Evolutionary conservation across 2,329 filamentous ascomycete genomes (phyloP), one percentile per base, ranked within the genome.

Genomic region (Neonectria coccinea): DNA sequence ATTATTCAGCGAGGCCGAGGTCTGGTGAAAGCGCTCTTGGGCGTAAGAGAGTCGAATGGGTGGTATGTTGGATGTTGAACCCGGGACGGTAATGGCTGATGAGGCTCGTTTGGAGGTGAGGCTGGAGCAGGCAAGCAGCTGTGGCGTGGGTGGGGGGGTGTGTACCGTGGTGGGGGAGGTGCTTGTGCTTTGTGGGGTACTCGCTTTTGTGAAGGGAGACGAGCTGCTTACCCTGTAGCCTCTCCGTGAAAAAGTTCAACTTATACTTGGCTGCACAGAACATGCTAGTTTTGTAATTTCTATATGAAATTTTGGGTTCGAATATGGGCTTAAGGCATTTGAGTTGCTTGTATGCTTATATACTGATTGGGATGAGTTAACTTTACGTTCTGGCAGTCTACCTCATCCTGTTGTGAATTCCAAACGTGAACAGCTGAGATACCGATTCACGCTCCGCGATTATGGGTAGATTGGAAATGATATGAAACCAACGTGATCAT

Each of bases 71-170:
- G 27, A 52, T 45, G 25, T 36, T 6, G 27, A n/a, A 48, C 55
- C 25, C 10, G 14, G 14, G 53, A 62, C 48, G 60, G 20, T 41
- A 59, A 55, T 68, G 56, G 60, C n/a, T 45, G 61, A 54, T 67
- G 58, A 62, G 60, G 60, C 66, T 67, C 41, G 58, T 27, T 65
- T 70, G 51, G 55, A 67, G 41, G 50, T 73, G 67, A 74, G 72
- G 70, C 69, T 74, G 66, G 69, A 67, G 63, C 64, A 70, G 68
- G 65, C 70, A 67, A 68, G 56, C 33, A 68, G 54, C 39, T 72
- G 63, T 73, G 71, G 71, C 65, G 59, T 20, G 59, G 58, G 70
- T 59, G 71, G 71, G 71, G 72, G 44, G 53, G 27, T 31, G 27
- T 56, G 45, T n/a, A n/a, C 36, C 53, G 54, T 44, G 48, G 39